phyloP scores from a whole-genome alignment of 495 filamentous ascomycete genomes.

The Neurospora sp. region DNA sequence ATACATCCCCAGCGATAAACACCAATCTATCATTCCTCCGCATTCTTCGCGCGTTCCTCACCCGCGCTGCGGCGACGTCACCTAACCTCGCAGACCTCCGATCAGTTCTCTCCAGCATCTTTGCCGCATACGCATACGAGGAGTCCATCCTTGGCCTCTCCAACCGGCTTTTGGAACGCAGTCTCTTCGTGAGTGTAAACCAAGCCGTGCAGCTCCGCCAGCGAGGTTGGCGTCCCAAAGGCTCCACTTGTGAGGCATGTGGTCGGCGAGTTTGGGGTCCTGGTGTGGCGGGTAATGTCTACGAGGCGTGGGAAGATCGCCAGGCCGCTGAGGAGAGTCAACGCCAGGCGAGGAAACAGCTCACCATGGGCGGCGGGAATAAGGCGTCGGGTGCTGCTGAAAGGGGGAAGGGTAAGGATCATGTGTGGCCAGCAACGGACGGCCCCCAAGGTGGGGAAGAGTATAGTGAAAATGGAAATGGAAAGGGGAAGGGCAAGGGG shows the following conservation, averaged over 20 bases:
- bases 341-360: conserved; percentile 20
- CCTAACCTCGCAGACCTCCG: conserved; percentile 82
- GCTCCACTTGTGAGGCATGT: conserved; percentile 81
- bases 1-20: conserved; percentile 10
- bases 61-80: conserved; percentile 66
- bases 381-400: conserved; percentile 13
- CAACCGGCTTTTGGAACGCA: conserved; percentile 77
- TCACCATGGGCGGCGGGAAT: conserved; percentile 13
- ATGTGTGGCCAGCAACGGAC: not conserved
- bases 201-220: conserved; percentile 66
- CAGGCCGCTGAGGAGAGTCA: conserved; percentile 39
- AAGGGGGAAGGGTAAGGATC: not conserved
- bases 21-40: conserved; percentile 73
- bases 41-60: conserved; percentile 84
- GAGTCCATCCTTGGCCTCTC: conserved; percentile 76
- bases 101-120: conserved; percentile 74
- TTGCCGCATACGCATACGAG: conserved; percentile 91
- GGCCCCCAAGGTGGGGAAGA: conserved; percentile 11
- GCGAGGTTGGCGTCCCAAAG: conserved; percentile 78
- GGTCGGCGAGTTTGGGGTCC: conserved; percentile 81
- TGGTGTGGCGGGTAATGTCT: conserved; percentile 67
- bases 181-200: conserved; percentile 76
- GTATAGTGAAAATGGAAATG: conserved; percentile 12
- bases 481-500: conserved; percentile 26
- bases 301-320: conserved; percentile 67